Evolutionary conservation across 1,284 basidiomycete genomes (phyloP).

Genomic region (Pholiota adiposa): DNA sequence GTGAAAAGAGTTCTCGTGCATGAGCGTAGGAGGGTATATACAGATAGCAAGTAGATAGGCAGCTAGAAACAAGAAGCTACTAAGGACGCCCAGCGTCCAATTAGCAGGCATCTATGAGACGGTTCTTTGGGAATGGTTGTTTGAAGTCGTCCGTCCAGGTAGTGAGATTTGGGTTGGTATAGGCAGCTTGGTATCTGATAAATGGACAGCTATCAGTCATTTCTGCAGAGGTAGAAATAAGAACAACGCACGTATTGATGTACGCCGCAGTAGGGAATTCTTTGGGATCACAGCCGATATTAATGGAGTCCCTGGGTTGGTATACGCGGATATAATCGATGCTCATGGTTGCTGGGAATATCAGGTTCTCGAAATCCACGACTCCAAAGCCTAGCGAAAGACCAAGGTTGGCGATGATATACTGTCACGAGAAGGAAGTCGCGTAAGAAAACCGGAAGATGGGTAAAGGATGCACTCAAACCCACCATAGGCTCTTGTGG

Average conservation of each 20-base stretch:
- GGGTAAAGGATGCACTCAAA: conserved; percentile 14
- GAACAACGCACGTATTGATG: conserved; percentile 24
- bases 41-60: neutral
- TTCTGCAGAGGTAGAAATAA: neutral
- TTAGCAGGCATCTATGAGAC: conserved; percentile 22
- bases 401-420: conserved; percentile 76
- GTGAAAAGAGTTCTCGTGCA: neutral
- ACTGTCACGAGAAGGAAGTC: conserved; percentile 32
- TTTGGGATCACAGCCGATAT: conserved; percentile 80
- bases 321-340: conserved; percentile 82
- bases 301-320: conserved; percentile 64
- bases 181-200: conserved; percentile 46
- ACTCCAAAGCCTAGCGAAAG: conserved; percentile 61
- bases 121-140: conserved; percentile 37
- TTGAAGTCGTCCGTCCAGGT: conserved; percentile 42
- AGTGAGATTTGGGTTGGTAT: conserved; percentile 53
- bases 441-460: conserved; percentile 25
- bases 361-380: conserved; percentile 61
- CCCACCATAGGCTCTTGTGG: conserved; percentile 82
- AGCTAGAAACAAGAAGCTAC: neutral
- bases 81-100: neutral
- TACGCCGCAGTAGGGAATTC: conserved; percentile 66
- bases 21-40: neutral
- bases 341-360: conserved; percentile 68
- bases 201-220: neutral